Percentiles rank a stretch among this genome's conserved stretches.
These are phyloP conservation scores for Aspergillus sp. DNA, from an alignment of 2,329 filamentous ascomycete species.

Conservation along the genomic window DNA sequence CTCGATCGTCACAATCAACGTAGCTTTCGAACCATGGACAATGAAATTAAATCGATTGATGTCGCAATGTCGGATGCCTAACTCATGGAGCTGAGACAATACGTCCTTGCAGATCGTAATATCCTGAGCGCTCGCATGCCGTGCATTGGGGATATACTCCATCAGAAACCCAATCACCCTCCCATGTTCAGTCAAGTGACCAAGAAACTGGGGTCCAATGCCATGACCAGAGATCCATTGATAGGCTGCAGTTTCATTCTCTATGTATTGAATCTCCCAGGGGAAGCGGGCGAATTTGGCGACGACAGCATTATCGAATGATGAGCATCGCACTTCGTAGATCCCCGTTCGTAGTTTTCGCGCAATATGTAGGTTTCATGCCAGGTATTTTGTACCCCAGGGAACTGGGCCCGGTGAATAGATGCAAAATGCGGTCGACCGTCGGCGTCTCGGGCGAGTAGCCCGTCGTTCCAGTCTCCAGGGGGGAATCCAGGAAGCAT, in stretches of 20 bases:
- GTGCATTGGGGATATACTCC: conserved; percentile 24
- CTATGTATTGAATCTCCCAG: conserved; percentile 36
- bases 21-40: conserved; percentile 15
- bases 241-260: conserved; percentile 39
- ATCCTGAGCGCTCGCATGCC: conserved; percentile 22
- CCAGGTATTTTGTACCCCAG: conserved; percentile 20
- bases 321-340: conserved; percentile 20
- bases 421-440: conserved; percentile 20
- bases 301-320: conserved; percentile 20
- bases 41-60: conserved; percentile 30
- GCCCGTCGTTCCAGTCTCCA: conserved; percentile 32
- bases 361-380: conserved; percentile 19
- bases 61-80: conserved; percentile 27
- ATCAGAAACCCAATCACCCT: conserved; percentile 42
- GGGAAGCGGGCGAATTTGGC: conserved; percentile 40
- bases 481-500: conserved; percentile 20
- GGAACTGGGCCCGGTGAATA: conserved; percentile 17
- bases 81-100: conserved; percentile 21
- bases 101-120: conserved; percentile 17
- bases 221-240: conserved; percentile 31
- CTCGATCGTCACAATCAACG: conserved; percentile 23
- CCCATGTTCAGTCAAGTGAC: conserved; percentile 37
- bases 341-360: conserved; percentile 21
- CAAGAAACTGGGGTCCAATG: conserved; percentile 40
- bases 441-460: conserved; percentile 16